Percentiles rank a stretch among this genome's conserved stretches.
phyloP scores from a whole-genome alignment of 176 grass and related monocot genomes.

The Carex littledalei region DNA sequence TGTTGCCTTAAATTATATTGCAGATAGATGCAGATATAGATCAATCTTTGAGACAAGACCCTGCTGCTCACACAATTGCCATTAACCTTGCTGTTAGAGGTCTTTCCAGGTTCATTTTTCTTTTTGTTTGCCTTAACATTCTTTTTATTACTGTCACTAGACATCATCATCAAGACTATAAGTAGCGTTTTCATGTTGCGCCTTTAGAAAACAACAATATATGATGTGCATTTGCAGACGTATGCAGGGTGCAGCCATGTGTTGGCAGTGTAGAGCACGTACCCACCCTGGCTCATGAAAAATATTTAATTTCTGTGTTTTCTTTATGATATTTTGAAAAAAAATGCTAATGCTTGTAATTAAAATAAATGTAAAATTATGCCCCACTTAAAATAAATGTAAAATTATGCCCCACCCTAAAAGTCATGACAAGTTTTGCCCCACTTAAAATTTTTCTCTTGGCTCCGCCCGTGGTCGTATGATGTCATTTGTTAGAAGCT shows the following conservation, averaged over 20 bases:
- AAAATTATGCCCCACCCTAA: not conserved
- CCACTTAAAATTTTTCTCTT: not conserved
- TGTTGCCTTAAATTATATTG: slow-evolving; percentile 9
- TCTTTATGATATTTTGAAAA: not conserved
- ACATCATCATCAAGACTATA: not conserved
- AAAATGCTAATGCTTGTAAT: not conserved
- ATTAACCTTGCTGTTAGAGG: slow-evolving; percentile 70
- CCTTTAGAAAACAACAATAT: not conserved
- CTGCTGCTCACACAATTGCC: slow-evolving; percentile 50
- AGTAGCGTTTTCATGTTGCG: not conserved
- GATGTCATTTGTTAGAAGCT: not conserved
- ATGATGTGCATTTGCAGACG: not conserved
- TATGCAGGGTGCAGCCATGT: not conserved
- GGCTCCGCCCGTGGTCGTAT: not conserved
- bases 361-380: not conserved
- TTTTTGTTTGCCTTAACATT: slow-evolving; percentile 5
- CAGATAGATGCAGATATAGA: slow-evolving; percentile 73
- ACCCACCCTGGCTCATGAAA: not conserved
- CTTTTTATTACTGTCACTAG: slow-evolving; percentile 3
- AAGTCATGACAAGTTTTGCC: not conserved
- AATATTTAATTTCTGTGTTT: not conserved
- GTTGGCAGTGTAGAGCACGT: not conserved
- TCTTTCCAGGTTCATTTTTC: slow-evolving; percentile 61
- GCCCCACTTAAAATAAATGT: not conserved
- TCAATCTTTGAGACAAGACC: slow-evolving; percentile 51